A percentile compares a stretch with the other conserved stretches of the same genome.
These are phyloP conservation scores for Exsudoporus floridanus DNA, from an alignment of 1,284 basidiomycete genomes.

Conservation along the genomic window DNA sequence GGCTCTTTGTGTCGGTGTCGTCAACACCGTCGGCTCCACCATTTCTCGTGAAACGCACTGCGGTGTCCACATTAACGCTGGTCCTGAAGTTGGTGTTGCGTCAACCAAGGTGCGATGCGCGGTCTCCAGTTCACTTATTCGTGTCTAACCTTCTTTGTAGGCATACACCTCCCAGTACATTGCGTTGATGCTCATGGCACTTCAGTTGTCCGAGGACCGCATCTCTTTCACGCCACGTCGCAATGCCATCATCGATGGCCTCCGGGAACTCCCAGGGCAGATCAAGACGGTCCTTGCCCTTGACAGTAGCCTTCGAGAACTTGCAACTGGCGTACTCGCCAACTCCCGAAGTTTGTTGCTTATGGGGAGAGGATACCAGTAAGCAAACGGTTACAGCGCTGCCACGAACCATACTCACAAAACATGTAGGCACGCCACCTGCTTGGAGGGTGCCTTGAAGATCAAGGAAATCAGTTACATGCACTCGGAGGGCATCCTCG, in stretches of 20 bases:
- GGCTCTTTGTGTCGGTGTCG: constrained; percentile 93
- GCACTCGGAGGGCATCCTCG: constrained; percentile 93
- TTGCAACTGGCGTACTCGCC: constrained; percentile 77
- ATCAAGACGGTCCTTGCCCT: constrained; percentile 87
- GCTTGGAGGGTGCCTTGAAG: constrained; percentile 97
- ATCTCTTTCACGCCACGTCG: constrained; percentile 90
- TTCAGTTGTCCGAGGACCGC: constrained; percentile 96
- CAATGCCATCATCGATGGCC: constrained; percentile 91
- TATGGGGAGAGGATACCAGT: constrained; percentile 99
- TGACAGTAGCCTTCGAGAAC: constrained; percentile 78
- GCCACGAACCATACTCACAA: neutral
- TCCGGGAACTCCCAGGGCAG: constrained; percentile 87
- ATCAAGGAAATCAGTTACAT: constrained; percentile 99
- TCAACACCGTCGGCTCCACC: constrained; percentile 98
- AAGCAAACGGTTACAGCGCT: constrained; percentile 25
- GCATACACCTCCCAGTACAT: constrained; percentile 99
- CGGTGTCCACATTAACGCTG: constrained; percentile 99
- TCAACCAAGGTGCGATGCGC: constrained; percentile 83
- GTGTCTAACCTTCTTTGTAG: constrained; percentile 37
- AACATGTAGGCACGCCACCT: constrained; percentile 76
- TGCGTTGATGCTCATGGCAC: constrained; percentile 96
- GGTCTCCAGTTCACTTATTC: neutral
- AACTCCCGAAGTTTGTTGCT: constrained; percentile 90
- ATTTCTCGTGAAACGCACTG: constrained; percentile 99
- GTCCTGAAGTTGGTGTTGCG: constrained; percentile 98